Evolutionary conservation across 805 yeast genomes (phyloP).

Genomic region (Monosporozyma unispora): DNA sequence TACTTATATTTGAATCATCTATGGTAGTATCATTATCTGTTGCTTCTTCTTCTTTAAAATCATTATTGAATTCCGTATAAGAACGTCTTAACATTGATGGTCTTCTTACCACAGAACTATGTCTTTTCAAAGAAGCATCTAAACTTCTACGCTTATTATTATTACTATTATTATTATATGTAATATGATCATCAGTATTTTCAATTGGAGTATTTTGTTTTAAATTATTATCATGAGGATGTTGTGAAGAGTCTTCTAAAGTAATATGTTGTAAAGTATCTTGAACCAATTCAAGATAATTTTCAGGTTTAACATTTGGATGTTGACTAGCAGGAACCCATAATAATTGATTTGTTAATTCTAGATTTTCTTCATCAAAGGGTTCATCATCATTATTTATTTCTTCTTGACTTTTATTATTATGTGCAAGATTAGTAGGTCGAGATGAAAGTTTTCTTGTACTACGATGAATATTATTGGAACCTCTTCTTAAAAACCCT

Average conservation of each 20-base stretch:
- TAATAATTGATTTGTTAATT: conserved; percentile 40
- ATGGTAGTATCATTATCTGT: conserved; percentile 7
- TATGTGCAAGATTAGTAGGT: neutral
- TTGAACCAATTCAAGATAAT: conserved; percentile 60
- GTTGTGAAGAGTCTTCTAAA: conserved; percentile 6
- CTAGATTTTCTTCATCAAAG: neutral
- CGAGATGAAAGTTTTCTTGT: conserved; percentile 4
- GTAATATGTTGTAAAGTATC: conserved; percentile 28
- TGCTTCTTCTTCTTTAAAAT: conserved; percentile 19
- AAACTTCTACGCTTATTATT: conserved; percentile 1
- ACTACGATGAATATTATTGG: conserved; percentile 2
- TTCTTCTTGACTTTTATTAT: neutral
- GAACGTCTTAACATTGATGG: conserved; percentile 29
- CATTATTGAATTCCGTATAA: conserved; percentile 25
- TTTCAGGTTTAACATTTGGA: conserved; percentile 92
- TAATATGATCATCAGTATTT: conserved; percentile 7
- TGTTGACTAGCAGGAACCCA: conserved; percentile 97
- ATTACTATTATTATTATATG: conserved; percentile 8
- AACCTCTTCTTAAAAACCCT: conserved; percentile 18
- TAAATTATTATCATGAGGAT: too few species aligned
- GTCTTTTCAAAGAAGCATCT: conserved; percentile 5
- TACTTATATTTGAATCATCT: neutral
- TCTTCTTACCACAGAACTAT: conserved; percentile 24
- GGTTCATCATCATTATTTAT: neutral
- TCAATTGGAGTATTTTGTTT: neutral